Evolutionary conservation across 2,329 filamentous ascomycete genomes (phyloP).

Genomic region (Fusarium bulbicola): DNA sequence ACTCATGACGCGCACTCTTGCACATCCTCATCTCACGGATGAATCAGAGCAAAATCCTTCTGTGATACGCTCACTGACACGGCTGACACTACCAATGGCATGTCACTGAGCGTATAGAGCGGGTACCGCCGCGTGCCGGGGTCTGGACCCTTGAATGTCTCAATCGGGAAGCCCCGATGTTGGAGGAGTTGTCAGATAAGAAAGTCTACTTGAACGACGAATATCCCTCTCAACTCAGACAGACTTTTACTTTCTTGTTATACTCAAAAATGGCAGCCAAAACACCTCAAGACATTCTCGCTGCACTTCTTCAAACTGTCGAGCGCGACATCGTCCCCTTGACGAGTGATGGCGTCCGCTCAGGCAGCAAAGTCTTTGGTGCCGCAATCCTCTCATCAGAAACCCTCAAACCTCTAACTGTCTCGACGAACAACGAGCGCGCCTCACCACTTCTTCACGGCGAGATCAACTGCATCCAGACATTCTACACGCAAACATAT

Average conservation of each 20-base stretch:
- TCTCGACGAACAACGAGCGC: constrained; percentile 66
- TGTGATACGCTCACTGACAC: not conserved
- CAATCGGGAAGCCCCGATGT: constrained; percentile 4
- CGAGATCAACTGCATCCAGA: constrained; percentile 69
- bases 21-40: not conserved
- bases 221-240: not conserved
- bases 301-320: constrained; percentile 52
- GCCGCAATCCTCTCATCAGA: constrained; percentile 60
- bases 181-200: constrained; percentile 1
- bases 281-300: constrained; percentile 45
- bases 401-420: constrained; percentile 54
- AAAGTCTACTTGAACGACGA: not conserved
- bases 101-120: not conserved
- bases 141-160: not conserved
- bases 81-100: not conserved
- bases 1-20: constrained; percentile 2
- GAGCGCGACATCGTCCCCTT: constrained; percentile 61
- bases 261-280: not conserved
- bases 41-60: not conserved
- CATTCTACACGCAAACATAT: constrained; percentile 58
- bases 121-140: constrained; percentile 14
- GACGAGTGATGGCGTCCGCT: constrained; percentile 58
- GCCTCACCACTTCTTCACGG: constrained; percentile 65
- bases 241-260: rapidly evolving
- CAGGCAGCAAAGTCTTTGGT: constrained; percentile 66